These are phyloP conservation scores for Neofusicoccum sp. DNA, from an alignment of 2,329 filamentous ascomycete species.

Conservation along the genomic window DNA sequence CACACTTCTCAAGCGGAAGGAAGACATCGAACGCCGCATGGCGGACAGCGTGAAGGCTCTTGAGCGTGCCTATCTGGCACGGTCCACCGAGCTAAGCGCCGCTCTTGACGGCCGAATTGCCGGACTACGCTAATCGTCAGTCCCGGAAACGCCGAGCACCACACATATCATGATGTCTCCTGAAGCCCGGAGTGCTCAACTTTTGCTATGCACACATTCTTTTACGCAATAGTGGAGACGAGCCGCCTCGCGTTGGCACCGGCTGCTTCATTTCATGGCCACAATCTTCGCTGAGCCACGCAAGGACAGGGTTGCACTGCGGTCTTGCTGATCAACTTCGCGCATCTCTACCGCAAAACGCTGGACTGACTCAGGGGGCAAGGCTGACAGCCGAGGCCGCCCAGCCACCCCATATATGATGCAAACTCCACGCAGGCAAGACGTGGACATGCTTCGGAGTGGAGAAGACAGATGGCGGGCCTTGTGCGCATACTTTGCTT, in stretches of 20 bases:
- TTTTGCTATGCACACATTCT: not conserved
- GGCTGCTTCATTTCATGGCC: not conserved
- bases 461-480: not conserved
- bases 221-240: not conserved
- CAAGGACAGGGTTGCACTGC: not conserved
- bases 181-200: not conserved
- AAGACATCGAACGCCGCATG: constrained; percentile 18
- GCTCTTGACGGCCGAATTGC: not conserved
- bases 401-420: not conserved
- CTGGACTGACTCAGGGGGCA: not conserved
- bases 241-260: not conserved
- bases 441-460: not conserved
- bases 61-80: not conserved
- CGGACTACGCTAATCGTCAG: not conserved
- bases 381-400: not conserved
- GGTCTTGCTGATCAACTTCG: not conserved
- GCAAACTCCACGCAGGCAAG: not conserved
- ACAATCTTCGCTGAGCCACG: not conserved
- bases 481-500: not conserved
- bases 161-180: not conserved
- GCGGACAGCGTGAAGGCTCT: constrained; percentile 6
- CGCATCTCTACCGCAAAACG: not conserved
- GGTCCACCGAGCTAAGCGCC: not conserved
- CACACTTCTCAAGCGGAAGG: constrained; percentile 8
- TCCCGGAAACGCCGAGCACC: not conserved